phyloP scores from a whole-genome alignment of 225 moss, liverwort and hornwort genomes.

The Polytrichum formosum region DNA sequence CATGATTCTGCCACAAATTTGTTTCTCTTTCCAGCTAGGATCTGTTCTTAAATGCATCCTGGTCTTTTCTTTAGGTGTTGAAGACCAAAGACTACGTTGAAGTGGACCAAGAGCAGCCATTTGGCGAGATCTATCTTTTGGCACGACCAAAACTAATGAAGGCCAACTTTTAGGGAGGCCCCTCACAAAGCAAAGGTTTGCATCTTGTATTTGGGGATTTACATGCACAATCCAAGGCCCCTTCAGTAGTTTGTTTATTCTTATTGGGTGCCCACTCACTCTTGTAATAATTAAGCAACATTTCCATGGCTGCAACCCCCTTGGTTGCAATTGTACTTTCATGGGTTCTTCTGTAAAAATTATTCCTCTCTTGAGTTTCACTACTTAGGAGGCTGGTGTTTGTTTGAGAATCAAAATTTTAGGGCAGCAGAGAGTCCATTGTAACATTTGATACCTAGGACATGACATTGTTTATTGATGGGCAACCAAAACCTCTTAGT shows the following conservation, averaged over 20 bases:
- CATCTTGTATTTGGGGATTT: slow-evolving; percentile 28
- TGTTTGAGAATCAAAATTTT: no score
- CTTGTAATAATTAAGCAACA: slow-evolving; percentile 43
- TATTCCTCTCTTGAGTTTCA: slow-evolving; percentile 31
- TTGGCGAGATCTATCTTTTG: slow-evolving; percentile 64
- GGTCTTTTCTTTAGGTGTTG: slow-evolving; percentile 56
- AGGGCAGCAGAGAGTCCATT: no score
- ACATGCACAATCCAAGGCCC: slow-evolving; percentile 29
- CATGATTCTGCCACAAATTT: no score
- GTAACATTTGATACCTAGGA: no score
- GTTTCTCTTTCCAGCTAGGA: no score
- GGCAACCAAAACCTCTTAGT: no score
- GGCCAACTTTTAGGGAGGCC: slow-evolving; percentile 60
- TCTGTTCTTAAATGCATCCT: no score
- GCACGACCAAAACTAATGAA: slow-evolving; percentile 85
- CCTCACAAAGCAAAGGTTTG: slow-evolving; percentile 8
- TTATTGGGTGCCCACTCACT: slow-evolving; percentile 40
- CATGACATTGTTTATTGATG: no score
- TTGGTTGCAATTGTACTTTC: slow-evolving; percentile 55
- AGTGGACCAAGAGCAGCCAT: slow-evolving; percentile 78
- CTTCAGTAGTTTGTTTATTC: slow-evolving; percentile 40
- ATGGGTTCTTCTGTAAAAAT: slow-evolving; percentile 49
- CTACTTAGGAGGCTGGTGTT: not conserved
- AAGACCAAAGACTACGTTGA: slow-evolving; percentile 95
- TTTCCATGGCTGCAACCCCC: slow-evolving; percentile 38